Base-by-base conservation (phyloP, 2,329 filamentous ascomycete genomes). In the Aspergillus viridinutans region DNA sequence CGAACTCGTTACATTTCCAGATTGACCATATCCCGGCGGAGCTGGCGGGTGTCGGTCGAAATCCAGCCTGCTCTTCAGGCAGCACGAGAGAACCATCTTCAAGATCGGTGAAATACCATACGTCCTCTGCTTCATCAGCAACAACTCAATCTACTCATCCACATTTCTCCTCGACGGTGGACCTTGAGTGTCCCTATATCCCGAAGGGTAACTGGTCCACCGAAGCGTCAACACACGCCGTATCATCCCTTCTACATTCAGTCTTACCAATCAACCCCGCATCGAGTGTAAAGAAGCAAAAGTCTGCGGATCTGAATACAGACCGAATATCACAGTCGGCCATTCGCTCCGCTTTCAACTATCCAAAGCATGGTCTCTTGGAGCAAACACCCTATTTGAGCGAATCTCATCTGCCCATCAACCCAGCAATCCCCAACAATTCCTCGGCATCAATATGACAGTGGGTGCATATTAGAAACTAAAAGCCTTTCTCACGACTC, bases 211-310 rank as follows among this genome's bases (percentile, higher is more conserved):
- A 56, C 26, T 64, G 56, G 54, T 43, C 61, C 7, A 56, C 52
- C 12, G 52, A 63, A 51, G 51, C 53, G 21, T 48, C 49, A 17
- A 49, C 58, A 48, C 52, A 47, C 25, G 60, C 61, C 40, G 60
- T 64, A 21, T 59, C 64, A 14, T 68, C 66, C 32, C 67, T 73
- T 17, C 54, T 70, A 8, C 61, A 66, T 42, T 73, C 71, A 6
- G 61, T 64, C 4, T 63, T 74, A 20, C 70, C 70, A 6, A 70
- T 73, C 25, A 73, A 74, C 21, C 70, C 70, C 17, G 65, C 69
- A 29, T 40, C 61, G 17, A 55, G 50, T 26, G 49, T 53, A 17
- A 35, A 52, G 12, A 54, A 55, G 12, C 53, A 56, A 42, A 60
- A 55, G 52, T 25, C n/a, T 21, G 35, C 47, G n/a, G 55, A 50